Evolutionary conservation across 176 grass and related monocot genomes (phyloP).

Genomic region (Alopecurus myosuroides): DNA sequence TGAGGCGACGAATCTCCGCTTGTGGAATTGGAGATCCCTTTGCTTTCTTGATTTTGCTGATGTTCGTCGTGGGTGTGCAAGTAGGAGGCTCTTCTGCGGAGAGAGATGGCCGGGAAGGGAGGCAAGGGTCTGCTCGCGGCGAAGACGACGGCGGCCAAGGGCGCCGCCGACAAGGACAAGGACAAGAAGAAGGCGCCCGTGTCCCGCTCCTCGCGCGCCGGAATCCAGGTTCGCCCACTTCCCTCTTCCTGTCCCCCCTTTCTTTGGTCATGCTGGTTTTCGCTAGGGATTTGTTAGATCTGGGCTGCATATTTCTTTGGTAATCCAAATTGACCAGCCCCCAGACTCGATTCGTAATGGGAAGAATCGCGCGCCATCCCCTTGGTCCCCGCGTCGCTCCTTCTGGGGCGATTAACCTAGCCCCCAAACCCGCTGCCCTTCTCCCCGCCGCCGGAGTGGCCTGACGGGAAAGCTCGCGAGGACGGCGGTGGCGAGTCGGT

Average conservation of each 20-base stretch:
- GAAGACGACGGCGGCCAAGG: constrained; percentile 59
- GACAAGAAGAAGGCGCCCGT: constrained; percentile 68
- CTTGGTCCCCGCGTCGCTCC: too few relatives aligned
- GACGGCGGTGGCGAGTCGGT: too few relatives aligned
- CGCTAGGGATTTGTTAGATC: background rate
- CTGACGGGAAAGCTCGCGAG: too few relatives aligned
- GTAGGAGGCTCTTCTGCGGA: background rate
- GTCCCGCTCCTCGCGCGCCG: constrained; percentile 62
- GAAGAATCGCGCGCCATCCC: too few relatives aligned
- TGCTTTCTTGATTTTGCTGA: background rate
- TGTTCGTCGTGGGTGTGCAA: background rate
- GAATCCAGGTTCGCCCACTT: constrained; percentile 40
- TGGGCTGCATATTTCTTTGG: background rate
- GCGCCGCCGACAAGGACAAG: constrained; percentile 53
- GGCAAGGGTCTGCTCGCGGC: constrained; percentile 68
- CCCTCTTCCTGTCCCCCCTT: too few relatives aligned
- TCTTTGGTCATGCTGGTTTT: background rate
- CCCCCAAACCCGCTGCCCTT: too few relatives aligned
- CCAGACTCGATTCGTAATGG: too few relatives aligned
- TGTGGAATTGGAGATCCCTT: background rate
- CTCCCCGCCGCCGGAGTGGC: too few relatives aligned
- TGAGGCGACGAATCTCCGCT: background rate
- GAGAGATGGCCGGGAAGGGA: constrained; percentile 57
- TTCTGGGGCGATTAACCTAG: too few relatives aligned
- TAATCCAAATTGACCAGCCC: too few relatives aligned